These are phyloP conservation scores for Xylaria sp. DNA, from an alignment of 495 filamentous ascomycete species.

Conservation along the genomic window DNA sequence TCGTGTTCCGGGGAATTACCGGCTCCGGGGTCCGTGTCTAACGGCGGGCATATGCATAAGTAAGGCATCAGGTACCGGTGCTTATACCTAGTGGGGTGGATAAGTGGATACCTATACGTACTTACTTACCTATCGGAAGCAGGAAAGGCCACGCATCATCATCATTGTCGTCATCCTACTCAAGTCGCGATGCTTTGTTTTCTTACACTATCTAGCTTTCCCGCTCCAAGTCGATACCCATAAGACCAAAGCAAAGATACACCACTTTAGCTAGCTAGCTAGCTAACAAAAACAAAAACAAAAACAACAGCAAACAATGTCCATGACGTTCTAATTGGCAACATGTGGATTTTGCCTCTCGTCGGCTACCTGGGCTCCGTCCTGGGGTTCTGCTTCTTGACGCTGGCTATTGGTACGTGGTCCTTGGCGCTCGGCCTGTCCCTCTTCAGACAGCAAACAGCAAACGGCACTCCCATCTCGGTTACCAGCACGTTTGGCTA, in stretches of 20 bases:
- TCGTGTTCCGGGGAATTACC: conserved; percentile 25
- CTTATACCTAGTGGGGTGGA: neutral
- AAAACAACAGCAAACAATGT: conserved; percentile 11
- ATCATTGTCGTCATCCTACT: neutral
- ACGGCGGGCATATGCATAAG: too few species aligned
- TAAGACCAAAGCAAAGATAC: neutral
- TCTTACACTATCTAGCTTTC: neutral
- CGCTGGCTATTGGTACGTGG: conserved; percentile 82
- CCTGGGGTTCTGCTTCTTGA: conserved; percentile 91
- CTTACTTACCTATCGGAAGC: conserved; percentile 24
- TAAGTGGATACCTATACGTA: conserved; percentile 10
- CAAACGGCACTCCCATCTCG: neutral
- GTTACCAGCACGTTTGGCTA: conserved; percentile 13
- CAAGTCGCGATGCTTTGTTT: neutral
- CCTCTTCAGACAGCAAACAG: neutral
- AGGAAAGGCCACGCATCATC: conserved; percentile 20
- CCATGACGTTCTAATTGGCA: conserved; percentile 32
- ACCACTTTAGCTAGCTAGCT: too few species aligned
- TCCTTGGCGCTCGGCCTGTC: neutral
- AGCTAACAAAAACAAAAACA: neutral
- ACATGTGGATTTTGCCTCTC: conserved; percentile 91
- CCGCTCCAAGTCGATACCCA: neutral
- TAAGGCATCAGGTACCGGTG: too few species aligned
- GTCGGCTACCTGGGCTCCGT: conserved; percentile 88
- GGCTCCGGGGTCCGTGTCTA: neutral